A percentile compares a stretch with the other conserved stretches of the same genome.
phyloP scores from a whole-genome alignment of 73 alveolate genomes.

The Tetrahymena borealis region DNA sequence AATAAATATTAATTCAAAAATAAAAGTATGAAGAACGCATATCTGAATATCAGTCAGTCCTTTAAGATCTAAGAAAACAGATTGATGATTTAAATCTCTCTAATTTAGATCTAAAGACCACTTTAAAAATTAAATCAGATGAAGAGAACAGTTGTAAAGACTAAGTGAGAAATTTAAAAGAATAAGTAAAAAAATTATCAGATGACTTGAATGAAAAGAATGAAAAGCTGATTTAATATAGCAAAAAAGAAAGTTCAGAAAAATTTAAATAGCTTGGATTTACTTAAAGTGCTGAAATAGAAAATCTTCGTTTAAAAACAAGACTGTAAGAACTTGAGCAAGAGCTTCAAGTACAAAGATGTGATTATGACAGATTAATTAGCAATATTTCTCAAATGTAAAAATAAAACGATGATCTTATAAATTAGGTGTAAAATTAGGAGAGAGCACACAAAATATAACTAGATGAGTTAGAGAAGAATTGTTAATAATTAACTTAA shows the following conservation, averaged over 20 bases:
- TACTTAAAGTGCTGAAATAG: not conserved
- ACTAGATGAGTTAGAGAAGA: not conserved
- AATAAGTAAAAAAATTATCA: not conserved
- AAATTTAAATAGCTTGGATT: not conserved
- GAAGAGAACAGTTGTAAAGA: not conserved
- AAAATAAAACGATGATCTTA: not conserved
- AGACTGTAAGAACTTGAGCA: not conserved
- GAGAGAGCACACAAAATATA: not conserved
- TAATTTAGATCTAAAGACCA: not conserved
- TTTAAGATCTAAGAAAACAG: not conserved
- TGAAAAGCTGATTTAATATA: not conserved
- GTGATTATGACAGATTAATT: not conserved
- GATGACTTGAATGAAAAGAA: not conserved
- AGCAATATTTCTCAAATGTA: not conserved
- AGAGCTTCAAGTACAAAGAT: not conserved
- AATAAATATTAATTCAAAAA: not conserved
- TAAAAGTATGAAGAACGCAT: not conserved
- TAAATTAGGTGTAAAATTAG: not conserved
- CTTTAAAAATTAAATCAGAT: not conserved
- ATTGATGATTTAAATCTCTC: not conserved
- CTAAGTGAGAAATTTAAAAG: not conserved
- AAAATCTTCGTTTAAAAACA: not conserved
- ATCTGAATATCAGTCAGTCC: not conserved
- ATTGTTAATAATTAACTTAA: not conserved
- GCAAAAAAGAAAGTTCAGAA: not conserved